phyloP scores from a whole-genome alignment of 805 yeast genomes.

The Sugiyamaella lignohabitans region DNA sequence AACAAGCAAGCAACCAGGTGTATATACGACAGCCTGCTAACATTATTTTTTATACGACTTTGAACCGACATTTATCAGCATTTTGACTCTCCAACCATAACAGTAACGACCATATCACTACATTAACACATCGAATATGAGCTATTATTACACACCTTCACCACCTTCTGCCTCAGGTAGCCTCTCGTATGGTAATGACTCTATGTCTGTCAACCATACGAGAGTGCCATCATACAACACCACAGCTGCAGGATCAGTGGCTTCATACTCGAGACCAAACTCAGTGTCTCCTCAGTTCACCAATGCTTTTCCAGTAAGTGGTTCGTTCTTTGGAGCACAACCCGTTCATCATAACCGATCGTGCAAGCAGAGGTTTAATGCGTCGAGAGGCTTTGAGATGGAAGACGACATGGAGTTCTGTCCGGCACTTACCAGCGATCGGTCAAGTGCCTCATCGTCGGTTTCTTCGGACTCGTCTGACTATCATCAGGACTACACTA shows the following conservation, averaged over 20 bases:
- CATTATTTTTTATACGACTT: background rate
- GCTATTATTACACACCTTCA: conserved; percentile 14
- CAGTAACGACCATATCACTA: background rate
- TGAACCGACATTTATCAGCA: background rate
- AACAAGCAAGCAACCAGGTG: too few species aligned
- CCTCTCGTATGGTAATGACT: background rate
- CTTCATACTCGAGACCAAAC: conserved; percentile 21
- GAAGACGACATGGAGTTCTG: conserved; percentile 72
- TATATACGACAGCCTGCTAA: too few species aligned
- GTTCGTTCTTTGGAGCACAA: conserved; percentile 2
- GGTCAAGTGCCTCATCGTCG: conserved; percentile 7
- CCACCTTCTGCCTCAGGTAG: conserved; percentile 8
- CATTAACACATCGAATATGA: conserved; percentile 5
- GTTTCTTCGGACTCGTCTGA: conserved; percentile 8
- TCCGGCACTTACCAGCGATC: conserved; percentile 35
- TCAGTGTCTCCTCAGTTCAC: conserved; percentile 28
- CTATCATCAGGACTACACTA: background rate
- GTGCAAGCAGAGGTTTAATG: conserved; percentile 39
- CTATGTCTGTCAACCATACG: background rate
- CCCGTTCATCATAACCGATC: conserved; percentile 2
- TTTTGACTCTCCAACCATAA: too few species aligned
- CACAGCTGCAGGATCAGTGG: background rate
- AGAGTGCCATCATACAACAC: conserved; percentile 5
- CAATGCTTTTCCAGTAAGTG: conserved; percentile 20
- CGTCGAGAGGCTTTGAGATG: conserved; percentile 61